A percentile compares a stretch with the other conserved stretches of the same genome.
Conservation (phyloP, 2,329 filamentous ascomycete genomes). For the Lizonia empirigonia region DNA sequence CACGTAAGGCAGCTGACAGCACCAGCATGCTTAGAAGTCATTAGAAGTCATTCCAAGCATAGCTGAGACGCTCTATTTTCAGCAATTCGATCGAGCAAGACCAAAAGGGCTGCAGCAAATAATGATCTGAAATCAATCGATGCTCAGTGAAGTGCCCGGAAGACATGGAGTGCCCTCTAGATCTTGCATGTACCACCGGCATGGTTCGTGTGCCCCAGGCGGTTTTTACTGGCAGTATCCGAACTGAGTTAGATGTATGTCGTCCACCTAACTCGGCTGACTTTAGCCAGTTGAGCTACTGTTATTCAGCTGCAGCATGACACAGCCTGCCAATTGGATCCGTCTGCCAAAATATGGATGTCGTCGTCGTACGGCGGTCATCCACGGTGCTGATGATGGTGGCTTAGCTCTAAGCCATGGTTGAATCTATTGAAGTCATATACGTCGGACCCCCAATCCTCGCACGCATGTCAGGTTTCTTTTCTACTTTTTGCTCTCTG, state of each 20-base stretch:
- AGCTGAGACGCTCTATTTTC: slow-evolving; percentile 14
- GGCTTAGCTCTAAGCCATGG: slow-evolving; percentile 14
- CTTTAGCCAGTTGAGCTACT: slow-evolving; percentile 5
- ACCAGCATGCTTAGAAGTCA: neutral
- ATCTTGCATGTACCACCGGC: slow-evolving; percentile 8
- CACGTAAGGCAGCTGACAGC: slow-evolving; percentile 7
- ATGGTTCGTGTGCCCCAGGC: slow-evolving; percentile 9
- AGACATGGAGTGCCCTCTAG: neutral
- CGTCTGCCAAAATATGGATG: neutral
- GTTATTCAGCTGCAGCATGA: slow-evolving; percentile 8
- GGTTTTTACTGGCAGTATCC: slow-evolving; percentile 2
- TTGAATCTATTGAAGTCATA: slow-evolving; percentile 12
- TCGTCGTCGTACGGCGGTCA: slow-evolving; percentile 15
- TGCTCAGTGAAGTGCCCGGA: neutral
- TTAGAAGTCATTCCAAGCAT: slow-evolving; percentile 12
- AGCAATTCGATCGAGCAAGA: neutral
- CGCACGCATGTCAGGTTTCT: slow-evolving; percentile 6
- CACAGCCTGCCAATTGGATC: slow-evolving; percentile 12
- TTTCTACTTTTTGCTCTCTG: neutral
- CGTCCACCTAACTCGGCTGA: slow-evolving; percentile 10
- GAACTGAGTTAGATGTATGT: slow-evolving; percentile 5
- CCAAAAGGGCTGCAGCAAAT: neutral
- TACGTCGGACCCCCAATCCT: slow-evolving; percentile 6
- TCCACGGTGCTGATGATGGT: slow-evolving; percentile 10
- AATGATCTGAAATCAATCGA: neutral